A percentile compares a stretch with the other conserved stretches of the same genome.
Conservation (phyloP, 78 protist genomes). For the Isochrysis galbana region DNA sequence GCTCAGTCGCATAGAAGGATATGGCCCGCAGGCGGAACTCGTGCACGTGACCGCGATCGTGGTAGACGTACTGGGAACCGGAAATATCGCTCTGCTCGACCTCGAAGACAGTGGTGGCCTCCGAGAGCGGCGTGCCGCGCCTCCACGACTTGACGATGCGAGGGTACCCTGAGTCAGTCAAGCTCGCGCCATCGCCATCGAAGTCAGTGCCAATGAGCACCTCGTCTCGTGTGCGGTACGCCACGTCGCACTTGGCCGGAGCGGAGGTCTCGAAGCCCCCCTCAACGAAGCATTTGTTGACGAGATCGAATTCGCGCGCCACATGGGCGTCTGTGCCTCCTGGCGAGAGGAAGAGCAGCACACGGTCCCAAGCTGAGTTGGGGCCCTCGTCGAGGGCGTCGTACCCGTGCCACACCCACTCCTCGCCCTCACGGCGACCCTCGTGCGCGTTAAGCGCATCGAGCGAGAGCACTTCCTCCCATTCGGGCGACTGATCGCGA, state of each 20-base stretch:
- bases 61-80: background rate
- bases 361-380: background rate
- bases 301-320: slow-evolving; percentile 31
- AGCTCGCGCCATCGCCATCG: background rate
- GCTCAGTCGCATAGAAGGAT: background rate
- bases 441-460: slow-evolving; percentile 14
- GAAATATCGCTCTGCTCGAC: slow-evolving; percentile 5
- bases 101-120: slow-evolving; percentile 12
- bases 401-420: slow-evolving; percentile 48
- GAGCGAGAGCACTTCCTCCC: slow-evolving; percentile 32
- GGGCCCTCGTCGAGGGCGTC: slow-evolving; percentile 17
- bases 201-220: slow-evolving; percentile 36
- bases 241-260: slow-evolving; percentile 24
- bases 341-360: slow-evolving; percentile 30
- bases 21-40: slow-evolving; percentile 1
- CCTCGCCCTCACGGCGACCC: slow-evolving; percentile 1
- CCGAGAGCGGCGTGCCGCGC: slow-evolving; percentile 35
- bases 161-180: slow-evolving; percentile 44
- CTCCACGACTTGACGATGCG: slow-evolving; percentile 28
- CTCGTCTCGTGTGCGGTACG: background rate
- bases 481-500: background rate
- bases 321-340: slow-evolving; percentile 42
- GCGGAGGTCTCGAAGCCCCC: slow-evolving; percentile 42
- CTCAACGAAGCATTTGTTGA: background rate
- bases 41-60: background rate